Evolutionary conservation across 2,329 filamentous ascomycete species (phyloP), one percentile per base, ranked within the genome.

Genomic region (Apiospora sp.): DNA sequence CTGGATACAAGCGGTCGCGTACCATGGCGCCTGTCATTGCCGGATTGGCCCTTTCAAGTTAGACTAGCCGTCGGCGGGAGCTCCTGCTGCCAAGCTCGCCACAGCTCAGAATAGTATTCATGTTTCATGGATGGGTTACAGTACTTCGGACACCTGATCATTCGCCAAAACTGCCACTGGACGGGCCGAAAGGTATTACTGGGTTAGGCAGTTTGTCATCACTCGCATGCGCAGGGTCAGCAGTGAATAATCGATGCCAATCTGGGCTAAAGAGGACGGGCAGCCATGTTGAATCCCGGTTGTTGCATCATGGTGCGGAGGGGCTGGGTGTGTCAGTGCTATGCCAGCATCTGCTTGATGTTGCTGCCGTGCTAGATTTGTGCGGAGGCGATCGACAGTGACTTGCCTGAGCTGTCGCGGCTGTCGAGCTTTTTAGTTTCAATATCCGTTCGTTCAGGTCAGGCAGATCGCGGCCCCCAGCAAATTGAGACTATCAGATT

Each of bases 381-480:
- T 41, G 58, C 34, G 58, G 58, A 64, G 34, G 58, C n/a, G 58
- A 64, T 64, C 58, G 58, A 41, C 58, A 64, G 58, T 41, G 58
- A 64, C 58, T 64, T 64, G 34, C 58, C 58, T 64, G 58, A 64
- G 58, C 58, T 64, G 58, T 64, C 58, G 58, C 58, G 58, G 58
- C 58, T 64, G 58, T 64, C 58, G 58, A 64, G 58, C 58, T 64
- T 64, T 41, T 64, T 64, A 64, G 58, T 64, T 64, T 41, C 58
- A 64, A 64, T 64, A 64, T 64, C 58, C 58, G 58, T 64, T 64
- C 34, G 22, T n/a, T 64, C 58, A 64, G 58, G 58, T 22, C 58
- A 64, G 58, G 58, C 58, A 64, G 58, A 64, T 64, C 58, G 58
- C 58, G 34, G 58, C 58, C 58, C 58, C 58, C 58, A 64, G 41